Conservation (phyloP, 257 asterid genomes). For the Cynanchum wilfordii region DNA sequence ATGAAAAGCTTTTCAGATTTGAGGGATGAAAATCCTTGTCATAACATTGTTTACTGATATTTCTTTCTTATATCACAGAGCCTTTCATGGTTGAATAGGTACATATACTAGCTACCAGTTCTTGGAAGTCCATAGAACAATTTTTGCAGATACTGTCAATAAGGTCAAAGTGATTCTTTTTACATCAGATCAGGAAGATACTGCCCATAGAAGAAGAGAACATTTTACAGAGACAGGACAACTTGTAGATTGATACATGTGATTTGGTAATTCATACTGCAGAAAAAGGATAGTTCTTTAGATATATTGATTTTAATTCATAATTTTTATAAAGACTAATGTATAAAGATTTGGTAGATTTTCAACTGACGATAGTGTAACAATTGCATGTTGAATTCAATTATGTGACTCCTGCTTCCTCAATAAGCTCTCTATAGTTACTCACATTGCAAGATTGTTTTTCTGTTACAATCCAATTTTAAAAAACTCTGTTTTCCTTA, state of each 20-base stretch:
- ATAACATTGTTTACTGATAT: neutral
- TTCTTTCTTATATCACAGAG: slow-evolving; percentile 53
- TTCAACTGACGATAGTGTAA: neutral
- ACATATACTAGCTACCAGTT: slow-evolving; percentile 35
- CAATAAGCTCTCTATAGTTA: neutral
- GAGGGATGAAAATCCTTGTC: neutral
- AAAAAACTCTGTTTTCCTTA: neutral
- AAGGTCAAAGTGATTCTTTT: slow-evolving; percentile 20
- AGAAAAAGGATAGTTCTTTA: neutral
- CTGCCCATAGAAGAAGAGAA: neutral
- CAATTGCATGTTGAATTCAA: neutral
- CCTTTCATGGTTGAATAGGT: slow-evolving; percentile 80
- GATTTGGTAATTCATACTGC: neutral
- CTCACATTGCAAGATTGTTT: neutral
- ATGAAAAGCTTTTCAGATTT: neutral
- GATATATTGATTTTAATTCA: neutral
- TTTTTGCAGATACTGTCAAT: slow-evolving; percentile 5
- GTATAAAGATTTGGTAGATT: neutral
- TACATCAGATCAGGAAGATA: slow-evolving; percentile 26
- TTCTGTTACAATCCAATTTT: neutral
- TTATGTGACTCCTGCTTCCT: neutral
- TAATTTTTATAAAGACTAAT: neutral
- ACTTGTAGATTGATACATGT: neutral
- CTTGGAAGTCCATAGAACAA: slow-evolving; percentile 6
- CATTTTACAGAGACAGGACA: neutral